phyloP scores from a whole-genome alignment of 441 rosid species.

The Adansonia gregorii region DNA sequence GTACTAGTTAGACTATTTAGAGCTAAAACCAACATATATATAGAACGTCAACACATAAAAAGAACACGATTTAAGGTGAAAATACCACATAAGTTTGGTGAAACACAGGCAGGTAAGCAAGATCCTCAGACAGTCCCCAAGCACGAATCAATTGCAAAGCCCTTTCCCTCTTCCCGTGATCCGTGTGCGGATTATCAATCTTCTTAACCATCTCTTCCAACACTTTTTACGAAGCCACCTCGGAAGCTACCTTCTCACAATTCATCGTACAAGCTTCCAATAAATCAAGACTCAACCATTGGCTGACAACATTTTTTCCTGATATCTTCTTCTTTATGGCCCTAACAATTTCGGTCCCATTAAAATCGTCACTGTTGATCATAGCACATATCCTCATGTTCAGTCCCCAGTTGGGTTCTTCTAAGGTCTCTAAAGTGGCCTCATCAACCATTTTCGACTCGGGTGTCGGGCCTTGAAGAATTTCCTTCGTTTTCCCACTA shows the following conservation, averaged over 20 bases:
- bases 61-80: background rate
- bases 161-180: constrained; percentile 54
- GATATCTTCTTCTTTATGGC: constrained; percentile 75
- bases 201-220: constrained; percentile 90
- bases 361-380: constrained; percentile 73
- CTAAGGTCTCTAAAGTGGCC: constrained; percentile 70
- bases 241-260: constrained; percentile 82
- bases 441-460: constrained; percentile 86
- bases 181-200: constrained; percentile 61
- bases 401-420: constrained; percentile 88
- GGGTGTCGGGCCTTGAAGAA: constrained; percentile 75
- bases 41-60: background rate
- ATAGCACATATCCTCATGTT: constrained; percentile 82
- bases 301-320: constrained; percentile 57
- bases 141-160: constrained; percentile 74
- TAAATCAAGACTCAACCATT: constrained; percentile 75
- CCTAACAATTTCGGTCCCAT: constrained; percentile 63
- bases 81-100: constrained; percentile 71
- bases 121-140: constrained; percentile 85
- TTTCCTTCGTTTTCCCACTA: constrained; percentile 80
- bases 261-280: constrained; percentile 78
- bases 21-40: background rate
- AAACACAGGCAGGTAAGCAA: constrained; percentile 79
- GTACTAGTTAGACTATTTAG: background rate
- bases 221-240: constrained; percentile 76